Evolutionary conservation across 805 yeast species (phyloP).

Genomic region (Wickerhamiella australiensis): DNA sequence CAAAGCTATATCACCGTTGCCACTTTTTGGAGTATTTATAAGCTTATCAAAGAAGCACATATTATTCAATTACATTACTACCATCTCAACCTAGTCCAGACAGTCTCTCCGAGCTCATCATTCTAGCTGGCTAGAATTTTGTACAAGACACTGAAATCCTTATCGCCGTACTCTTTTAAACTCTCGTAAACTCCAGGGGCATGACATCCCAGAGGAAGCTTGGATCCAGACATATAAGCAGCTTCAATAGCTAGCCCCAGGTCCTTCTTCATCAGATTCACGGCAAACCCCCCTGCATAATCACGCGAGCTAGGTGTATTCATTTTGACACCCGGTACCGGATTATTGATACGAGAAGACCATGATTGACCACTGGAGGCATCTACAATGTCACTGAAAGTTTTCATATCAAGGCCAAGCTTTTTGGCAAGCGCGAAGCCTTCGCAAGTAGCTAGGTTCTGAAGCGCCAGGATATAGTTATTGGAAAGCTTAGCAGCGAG

Average conservation of each 20-base stretch:
- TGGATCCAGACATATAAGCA: constrained; percentile 18
- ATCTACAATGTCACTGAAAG: constrained; percentile 39
- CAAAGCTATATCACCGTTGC: too few species aligned
- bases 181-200: constrained; percentile 22
- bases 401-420: constrained; percentile 36
- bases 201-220: constrained; percentile 21
- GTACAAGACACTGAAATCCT: constrained; percentile 13
- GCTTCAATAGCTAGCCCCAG: constrained; percentile 28
- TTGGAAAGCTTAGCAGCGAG: constrained; percentile 44
- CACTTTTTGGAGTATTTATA: neutral
- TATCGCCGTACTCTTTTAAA: constrained; percentile 12
- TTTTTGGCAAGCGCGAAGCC: constrained; percentile 42
- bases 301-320: constrained; percentile 38
- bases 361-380: constrained; percentile 44
- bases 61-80: too few species aligned
- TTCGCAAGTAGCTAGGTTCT: constrained; percentile 44
- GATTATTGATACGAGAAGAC: constrained; percentile 45
- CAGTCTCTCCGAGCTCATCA: too few species aligned
- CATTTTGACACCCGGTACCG: constrained; percentile 38
- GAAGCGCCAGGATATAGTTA: constrained; percentile 41
- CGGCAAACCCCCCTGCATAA: constrained; percentile 38
- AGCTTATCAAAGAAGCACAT: constrained; percentile 24
- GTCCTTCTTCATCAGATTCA: constrained; percentile 31
- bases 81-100: too few species aligned
- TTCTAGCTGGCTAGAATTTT: neutral